Evolutionary conservation across 2,329 filamentous ascomycete species (phyloP), one percentile per base, ranked within the genome.

Genomic region (Aspergillus fumigatus): DNA sequence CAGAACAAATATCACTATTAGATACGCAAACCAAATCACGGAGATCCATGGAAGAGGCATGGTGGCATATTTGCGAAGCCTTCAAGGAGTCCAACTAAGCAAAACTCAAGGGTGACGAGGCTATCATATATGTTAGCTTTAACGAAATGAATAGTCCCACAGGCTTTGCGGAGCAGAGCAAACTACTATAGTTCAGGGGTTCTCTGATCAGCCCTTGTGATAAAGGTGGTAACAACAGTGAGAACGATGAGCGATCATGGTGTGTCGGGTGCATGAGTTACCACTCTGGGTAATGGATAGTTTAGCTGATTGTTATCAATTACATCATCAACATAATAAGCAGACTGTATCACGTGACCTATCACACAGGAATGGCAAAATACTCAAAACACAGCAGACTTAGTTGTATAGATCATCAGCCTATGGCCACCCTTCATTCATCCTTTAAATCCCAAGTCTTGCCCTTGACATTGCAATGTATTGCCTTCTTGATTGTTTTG

Each of bases 21-120:
- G 90, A 74, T 97, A 99, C 53, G 92, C 85, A 60, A 94, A 87
- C 94, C 94, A 99, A 74, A 97, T 97, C 64, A 97, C 82, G 69
- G 89, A 90, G 54, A 88, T 89, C 73, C 95, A 92, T 60, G 97
- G 84, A 71, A 94, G 79, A 51, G 83, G 82, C 84, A 56, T 65
- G 27, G 48, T 21, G 62, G 41, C 9, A 45, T 29, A 41, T 52
- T 62, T 58, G 59, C 59, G 64, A 66, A 52, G 50, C 43, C 40
- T 29, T 41, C 23, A 17, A 17, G 4, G 17, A 38, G 17, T 3
- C 14, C 32, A 38, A 38, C 14, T 38, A 38, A 38, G 32, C 14
- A 35, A 17, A 35, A 6, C 14, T 7, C 7, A 17, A 6, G 14
- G 32, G 14, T 17, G 32, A 38, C 6, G 5, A 17, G 7, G 32